Percentiles rank a stretch among this genome's conserved stretches.
Conservation (phyloP, 2,329 filamentous ascomycete genomes). For the Dactylellina parvicollis region DNA sequence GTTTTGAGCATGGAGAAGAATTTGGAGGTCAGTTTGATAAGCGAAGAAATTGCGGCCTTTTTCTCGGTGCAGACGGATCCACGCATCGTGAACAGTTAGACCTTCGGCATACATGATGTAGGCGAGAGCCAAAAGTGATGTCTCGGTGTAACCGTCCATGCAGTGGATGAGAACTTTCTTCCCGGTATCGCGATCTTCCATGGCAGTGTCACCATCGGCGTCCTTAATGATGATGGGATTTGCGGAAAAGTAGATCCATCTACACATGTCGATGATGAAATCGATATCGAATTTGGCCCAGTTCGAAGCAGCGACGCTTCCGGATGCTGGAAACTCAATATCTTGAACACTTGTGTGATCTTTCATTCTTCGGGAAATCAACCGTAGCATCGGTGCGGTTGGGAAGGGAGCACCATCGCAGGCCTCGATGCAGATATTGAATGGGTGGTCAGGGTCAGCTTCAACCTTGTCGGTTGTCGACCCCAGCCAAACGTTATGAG, state of each 20-base stretch:
- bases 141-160: constrained; percentile 95
- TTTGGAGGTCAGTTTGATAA: constrained; percentile 85
- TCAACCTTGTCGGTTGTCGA: constrained; percentile 63
- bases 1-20: constrained; percentile 56
- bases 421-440: constrained; percentile 87
- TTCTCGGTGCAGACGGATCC: constrained; percentile 82
- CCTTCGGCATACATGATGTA: constrained; percentile 95
- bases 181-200: constrained; percentile 63
- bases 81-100: constrained; percentile 80
- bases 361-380: constrained; percentile 62
- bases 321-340: constrained; percentile 90
- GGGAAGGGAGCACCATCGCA: constrained; percentile 82
- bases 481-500: constrained; percentile 88
- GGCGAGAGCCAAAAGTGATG: constrained; percentile 84
- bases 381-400: constrained; percentile 40
- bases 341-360: constrained; percentile 64
- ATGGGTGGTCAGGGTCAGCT: constrained; percentile 63
- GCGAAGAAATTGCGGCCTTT: constrained; percentile 94
- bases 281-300: constrained; percentile 86
- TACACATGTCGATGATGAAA: constrained; percentile 83
- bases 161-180: constrained; percentile 86
- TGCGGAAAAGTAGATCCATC: constrained; percentile 76
- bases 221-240: constrained; percentile 61
- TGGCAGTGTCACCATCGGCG: constrained; percentile 59
- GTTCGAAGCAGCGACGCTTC: constrained; percentile 85